These are phyloP conservation scores for Microcyclospora tardicrescens DNA, from an alignment of 2,329 filamentous ascomycete genomes.

Conservation along the genomic window DNA sequence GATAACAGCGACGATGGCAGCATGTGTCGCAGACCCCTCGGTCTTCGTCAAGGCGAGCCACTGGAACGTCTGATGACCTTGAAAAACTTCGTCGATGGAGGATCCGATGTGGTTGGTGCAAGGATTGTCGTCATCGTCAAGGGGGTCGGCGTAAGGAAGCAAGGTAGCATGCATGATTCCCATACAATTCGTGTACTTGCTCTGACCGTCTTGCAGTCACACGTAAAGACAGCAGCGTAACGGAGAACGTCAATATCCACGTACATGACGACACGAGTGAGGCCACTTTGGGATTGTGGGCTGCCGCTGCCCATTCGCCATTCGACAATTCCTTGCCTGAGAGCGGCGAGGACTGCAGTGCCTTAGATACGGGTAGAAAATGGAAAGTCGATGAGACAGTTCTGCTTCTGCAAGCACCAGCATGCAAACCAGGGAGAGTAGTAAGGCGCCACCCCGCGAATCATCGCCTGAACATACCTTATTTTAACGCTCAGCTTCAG, in stretches of 20 bases:
- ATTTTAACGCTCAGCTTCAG: slow-evolving; percentile 5
- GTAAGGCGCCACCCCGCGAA: slow-evolving; percentile 10
- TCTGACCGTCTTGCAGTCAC: slow-evolving; percentile 25
- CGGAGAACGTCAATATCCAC: slow-evolving; percentile 37
- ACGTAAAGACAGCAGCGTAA: slow-evolving; percentile 33
- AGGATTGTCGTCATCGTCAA: slow-evolving; percentile 47
- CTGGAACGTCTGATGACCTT: slow-evolving; percentile 44
- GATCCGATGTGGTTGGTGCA: slow-evolving; percentile 38
- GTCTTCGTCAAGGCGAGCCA: slow-evolving; percentile 23
- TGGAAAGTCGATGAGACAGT: slow-evolving; percentile 21
- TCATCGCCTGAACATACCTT: background rate
- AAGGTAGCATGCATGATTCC: slow-evolving; percentile 20
- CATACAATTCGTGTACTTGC: background rate
- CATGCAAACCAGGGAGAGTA: slow-evolving; percentile 19
- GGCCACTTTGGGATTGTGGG: slow-evolving; percentile 43
- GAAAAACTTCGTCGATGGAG: slow-evolving; percentile 40
- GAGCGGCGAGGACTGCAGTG: background rate
- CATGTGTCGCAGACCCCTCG: slow-evolving; percentile 36
- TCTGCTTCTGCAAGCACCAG: slow-evolving; percentile 18
- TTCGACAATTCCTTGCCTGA: background rate
- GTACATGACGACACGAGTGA: slow-evolving; percentile 47
- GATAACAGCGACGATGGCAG: slow-evolving; percentile 32
- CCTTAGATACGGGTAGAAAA: slow-evolving; percentile 1
- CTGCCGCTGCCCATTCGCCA: slow-evolving; percentile 29
- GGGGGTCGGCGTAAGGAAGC: slow-evolving; percentile 41